These are phyloP conservation scores for Candida krabiensis DNA, from an alignment of 805 yeast genomes.

Conservation along the genomic window DNA sequence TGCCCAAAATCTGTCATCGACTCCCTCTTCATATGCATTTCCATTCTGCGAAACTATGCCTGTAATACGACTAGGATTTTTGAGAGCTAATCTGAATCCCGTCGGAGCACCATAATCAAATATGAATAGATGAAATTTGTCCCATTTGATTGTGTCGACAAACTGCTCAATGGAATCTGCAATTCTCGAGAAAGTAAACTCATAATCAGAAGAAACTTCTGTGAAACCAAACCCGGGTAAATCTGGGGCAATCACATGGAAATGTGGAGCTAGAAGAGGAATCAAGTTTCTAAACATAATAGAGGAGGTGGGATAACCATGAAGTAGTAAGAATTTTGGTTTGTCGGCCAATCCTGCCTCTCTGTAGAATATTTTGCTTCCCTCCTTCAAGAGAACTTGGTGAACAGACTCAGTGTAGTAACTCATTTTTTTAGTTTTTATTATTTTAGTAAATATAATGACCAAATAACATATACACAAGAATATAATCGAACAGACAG, in stretches of 20 bases:
- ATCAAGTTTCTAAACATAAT: slow-evolving; percentile 38
- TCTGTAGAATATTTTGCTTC: slow-evolving; percentile 39
- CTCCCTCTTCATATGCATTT: slow-evolving; percentile 44
- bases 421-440: too few species aligned
- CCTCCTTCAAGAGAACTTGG: too few species aligned
- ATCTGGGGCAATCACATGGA: slow-evolving; percentile 45
- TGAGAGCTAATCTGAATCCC: slow-evolving; percentile 39
- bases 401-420: too few species aligned
- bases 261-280: slow-evolving; percentile 35
- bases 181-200: slow-evolving; percentile 34
- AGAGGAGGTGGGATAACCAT: slow-evolving; percentile 47
- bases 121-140: slow-evolving; percentile 35
- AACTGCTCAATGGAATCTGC: slow-evolving; percentile 34
- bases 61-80: slow-evolving; percentile 29
- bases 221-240: slow-evolving; percentile 45
- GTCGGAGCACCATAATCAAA: slow-evolving; percentile 49
- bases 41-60: slow-evolving; percentile 43
- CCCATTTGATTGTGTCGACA: slow-evolving; percentile 26
- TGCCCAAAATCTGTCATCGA: slow-evolving; percentile 39
- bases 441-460: too few species aligned
- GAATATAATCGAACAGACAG: too few species aligned
- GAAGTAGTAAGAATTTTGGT: slow-evolving; percentile 39
- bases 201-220: slow-evolving; percentile 27
- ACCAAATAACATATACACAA: too few species aligned
- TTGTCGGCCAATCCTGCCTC: slow-evolving; percentile 39